phyloP scores from a whole-genome alignment of 2,329 filamentous ascomycete species.

The Trichothecium sympodiale region DNA sequence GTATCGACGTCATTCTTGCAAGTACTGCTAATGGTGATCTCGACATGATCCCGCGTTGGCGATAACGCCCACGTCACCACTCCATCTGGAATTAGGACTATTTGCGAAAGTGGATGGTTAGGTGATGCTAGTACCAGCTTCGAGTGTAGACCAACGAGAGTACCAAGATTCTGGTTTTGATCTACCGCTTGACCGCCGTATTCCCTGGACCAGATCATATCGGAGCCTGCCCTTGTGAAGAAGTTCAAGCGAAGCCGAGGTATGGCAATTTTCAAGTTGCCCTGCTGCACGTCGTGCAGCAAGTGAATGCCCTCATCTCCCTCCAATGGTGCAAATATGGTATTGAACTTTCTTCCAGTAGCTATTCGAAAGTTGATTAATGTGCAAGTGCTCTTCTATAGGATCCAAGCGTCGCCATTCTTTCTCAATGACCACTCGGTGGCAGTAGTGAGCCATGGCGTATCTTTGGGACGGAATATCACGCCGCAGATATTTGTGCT shows the following conservation, averaged over 20 bases:
- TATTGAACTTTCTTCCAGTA: no score
- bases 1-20: not conserved
- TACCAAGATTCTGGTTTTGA: conserved; percentile 29
- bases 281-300: no score
- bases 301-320: no score
- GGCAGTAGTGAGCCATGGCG: no score
- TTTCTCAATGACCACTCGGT: no score
- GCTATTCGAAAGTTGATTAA: no score
- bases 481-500: conserved; percentile 7
- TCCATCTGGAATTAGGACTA: conserved; percentile 26
- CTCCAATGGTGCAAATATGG: no score
- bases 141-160: conserved; percentile 35
- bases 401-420: no score
- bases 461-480: not conserved
- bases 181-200: conserved; percentile 40
- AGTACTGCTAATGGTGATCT: no score
- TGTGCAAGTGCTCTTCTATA: no score
- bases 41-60: no score
- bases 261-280: conserved; percentile 32
- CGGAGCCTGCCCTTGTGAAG: conserved; percentile 14
- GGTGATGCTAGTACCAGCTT: conserved; percentile 31
- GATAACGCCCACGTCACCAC: no score
- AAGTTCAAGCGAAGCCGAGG: conserved; percentile 39
- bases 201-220: conserved; percentile 31
- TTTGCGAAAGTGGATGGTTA: conserved; percentile 14